These are phyloP conservation scores for Lagenidium giganteum DNA, from an alignment of 352 stramenopile genomes.

Conservation along the genomic window DNA sequence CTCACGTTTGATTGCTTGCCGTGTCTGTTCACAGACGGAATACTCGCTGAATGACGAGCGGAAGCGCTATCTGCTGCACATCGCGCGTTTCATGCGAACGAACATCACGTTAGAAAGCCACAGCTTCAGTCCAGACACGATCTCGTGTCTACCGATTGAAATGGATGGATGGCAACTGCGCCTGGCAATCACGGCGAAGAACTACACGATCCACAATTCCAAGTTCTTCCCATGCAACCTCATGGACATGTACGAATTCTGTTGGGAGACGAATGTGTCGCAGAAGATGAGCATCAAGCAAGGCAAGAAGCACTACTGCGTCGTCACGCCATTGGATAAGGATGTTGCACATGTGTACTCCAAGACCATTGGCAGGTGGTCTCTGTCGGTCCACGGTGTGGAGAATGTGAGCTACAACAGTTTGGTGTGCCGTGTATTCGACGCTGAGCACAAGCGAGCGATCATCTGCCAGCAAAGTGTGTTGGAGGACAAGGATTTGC, in stretches of 20 bases:
- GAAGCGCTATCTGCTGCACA: constrained; percentile 61
- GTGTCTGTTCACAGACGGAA: constrained; percentile 24
- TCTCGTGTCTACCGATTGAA: constrained; percentile 82
- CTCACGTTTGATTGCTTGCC: background rate
- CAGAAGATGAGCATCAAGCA: constrained; percentile 77
- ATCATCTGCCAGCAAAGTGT: constrained; percentile 86
- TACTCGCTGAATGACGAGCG: constrained; percentile 61
- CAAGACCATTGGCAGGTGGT: constrained; percentile 84
- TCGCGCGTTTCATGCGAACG: constrained; percentile 67
- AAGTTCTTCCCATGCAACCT: constrained; percentile 84
- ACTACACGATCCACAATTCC: constrained; percentile 85
- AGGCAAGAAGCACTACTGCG: constrained; percentile 76
- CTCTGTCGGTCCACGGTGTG: constrained; percentile 73
- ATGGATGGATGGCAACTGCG: constrained; percentile 85
- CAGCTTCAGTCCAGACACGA: constrained; percentile 79
- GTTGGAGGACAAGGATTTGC: constrained; percentile 76
- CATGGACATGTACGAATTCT: constrained; percentile 79
- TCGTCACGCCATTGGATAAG: constrained; percentile 62
- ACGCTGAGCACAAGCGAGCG: constrained; percentile 43
- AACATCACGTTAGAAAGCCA: constrained; percentile 82
- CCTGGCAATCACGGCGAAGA: constrained; percentile 82
- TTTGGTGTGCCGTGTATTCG: constrained; percentile 56
- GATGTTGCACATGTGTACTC: constrained; percentile 82
- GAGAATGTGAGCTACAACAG: constrained; percentile 86
- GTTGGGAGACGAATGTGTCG: constrained; percentile 80